Base-by-base conservation (phyloP, 768 basidiomycete genomes). In the Cyclocybe cylindracea region DNA sequence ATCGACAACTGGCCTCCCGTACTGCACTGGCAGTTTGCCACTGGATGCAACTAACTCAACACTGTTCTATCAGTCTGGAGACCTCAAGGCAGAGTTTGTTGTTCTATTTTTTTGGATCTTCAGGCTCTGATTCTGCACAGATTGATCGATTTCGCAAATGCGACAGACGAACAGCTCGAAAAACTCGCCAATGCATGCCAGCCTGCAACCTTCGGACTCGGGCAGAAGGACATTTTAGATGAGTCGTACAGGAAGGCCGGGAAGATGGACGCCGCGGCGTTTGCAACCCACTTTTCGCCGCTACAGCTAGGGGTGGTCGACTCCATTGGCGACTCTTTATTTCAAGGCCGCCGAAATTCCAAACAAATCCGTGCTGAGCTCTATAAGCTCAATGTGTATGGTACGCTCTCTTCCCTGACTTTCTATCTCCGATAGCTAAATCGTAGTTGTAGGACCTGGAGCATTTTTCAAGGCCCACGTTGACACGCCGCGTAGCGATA, bases 361-460 rank as follows among this genome's bases (percentile, higher is more conserved):
- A 50, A 57, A 2, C 51, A 51, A 1, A 59, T 78, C 29, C 55
- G 43, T 18, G 54, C 60, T 0, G 73, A 78, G 50, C 50, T 77
- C n/a, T 75, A 76, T 59, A 78, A 79, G 50, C 61, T 78, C 46
- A 77, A 78, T 38, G 71, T 78, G 1, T 76, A 78, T 42, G 67
- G 77, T 76, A 40, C n/a, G 54, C 54, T 11, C 18, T 16, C 32
- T 40, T 43, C 14, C 11, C 18, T 13, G 24, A 9, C 9, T 5
- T 10, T 31, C 8, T 11, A 13, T 6, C 19, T 9, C 10, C 7
- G 14, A 32, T 50, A 32, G 16, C 16, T 16, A 16, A 16, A 2
- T n/a, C 7, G 32, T 36, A 14, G 10, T 10, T 3, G 6, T 39
- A 72, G 71, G 66, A 0, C 53, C 64, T 37, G 75, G 66, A 10